Evolutionary conservation across 78 protist species (phyloP), one percentile per base, ranked within the genome.

Genomic region (Planoprotostelium fungivorum): DNA sequence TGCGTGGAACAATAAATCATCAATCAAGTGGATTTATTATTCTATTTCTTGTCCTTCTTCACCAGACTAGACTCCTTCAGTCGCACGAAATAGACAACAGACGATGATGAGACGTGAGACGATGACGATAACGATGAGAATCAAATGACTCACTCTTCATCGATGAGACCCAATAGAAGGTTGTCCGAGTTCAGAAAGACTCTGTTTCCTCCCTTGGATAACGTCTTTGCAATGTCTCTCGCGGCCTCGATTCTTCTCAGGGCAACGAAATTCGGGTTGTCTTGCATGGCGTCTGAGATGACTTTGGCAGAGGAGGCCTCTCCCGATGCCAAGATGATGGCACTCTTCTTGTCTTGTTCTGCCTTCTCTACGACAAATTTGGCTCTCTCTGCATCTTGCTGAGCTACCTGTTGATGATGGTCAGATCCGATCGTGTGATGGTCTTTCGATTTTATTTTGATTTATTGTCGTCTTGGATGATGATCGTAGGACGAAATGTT

Each of bases 371-470:
- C 99, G 5, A 96, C 39, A 89, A 95, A 97, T 85, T 90, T 90
- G 1, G 99, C 99, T 23, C 98, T 93, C 92, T 97, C 98, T 0
- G 99, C 99, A 84, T 97, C 99, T 95, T 98, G 99, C 84, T 96
- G 96, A 5, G 99, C 97, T 23, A 90, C 92, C 87, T 93, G 92
- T 37, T 89, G 87, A n/a, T 37, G 89, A 31, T 38, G 89, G 16
- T 1, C 84, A 16, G 63, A 10, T 34, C 10, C n/a, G n/a, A n/a
- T n/a, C n/a, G n/a, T n/a, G n/a, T n/a, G n/a, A n/a, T n/a, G n/a
- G n/a, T n/a, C n/a, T n/a, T n/a, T n/a, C n/a, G n/a, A n/a, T n/a
- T n/a, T n/a, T n/a, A n/a, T n/a, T n/a, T n/a, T n/a, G 73, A 16
- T 5, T 51, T 51, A 16, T 25, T 51, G 73, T 16, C 73, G 16